phyloP scores from a whole-genome alignment of 2,329 filamentous ascomycete species.

The Aureobasidium sp. region DNA sequence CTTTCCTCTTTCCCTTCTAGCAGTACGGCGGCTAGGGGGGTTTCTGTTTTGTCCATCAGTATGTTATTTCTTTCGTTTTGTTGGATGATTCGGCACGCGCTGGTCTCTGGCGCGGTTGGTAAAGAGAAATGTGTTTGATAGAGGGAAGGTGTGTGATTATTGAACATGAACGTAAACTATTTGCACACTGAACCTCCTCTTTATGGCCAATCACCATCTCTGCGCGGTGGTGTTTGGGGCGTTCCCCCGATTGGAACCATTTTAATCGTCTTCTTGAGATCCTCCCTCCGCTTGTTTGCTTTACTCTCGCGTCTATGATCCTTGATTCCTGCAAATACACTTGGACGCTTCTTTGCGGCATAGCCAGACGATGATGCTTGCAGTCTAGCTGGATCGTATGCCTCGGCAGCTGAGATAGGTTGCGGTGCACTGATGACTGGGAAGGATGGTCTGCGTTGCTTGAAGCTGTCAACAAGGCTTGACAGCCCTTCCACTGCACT shows the following conservation, averaged over 20 bases:
- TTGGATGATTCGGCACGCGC: not conserved
- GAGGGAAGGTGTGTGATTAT: too few species aligned
- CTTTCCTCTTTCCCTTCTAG: not conserved
- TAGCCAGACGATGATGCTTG: not conserved
- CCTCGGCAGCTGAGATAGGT: not conserved
- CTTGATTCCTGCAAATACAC: not conserved
- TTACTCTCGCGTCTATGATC: conserved; percentile 13
- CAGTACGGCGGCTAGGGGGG: not conserved
- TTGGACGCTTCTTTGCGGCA: not conserved
- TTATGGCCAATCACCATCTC: not conserved
- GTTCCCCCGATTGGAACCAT: conserved; percentile 18
- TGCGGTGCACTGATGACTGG: conserved; percentile 1
- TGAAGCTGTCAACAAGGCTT: not conserved
- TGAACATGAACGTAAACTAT: not conserved
- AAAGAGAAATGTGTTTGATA: not conserved
- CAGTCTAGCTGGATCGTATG: not conserved
- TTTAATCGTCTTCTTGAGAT: conserved; percentile 25
- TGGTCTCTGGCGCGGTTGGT: not conserved
- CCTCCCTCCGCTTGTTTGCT: conserved; percentile 23
- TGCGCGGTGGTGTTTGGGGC: not conserved
- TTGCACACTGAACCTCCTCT: not conserved
- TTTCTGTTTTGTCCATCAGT: not conserved
- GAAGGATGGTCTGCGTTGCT: not conserved
- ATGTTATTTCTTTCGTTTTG: not conserved
- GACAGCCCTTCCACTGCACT: not conserved